These are phyloP conservation scores for Melastoma candidum DNA, from an alignment of 441 rosid genomes.

Conservation along the genomic window DNA sequence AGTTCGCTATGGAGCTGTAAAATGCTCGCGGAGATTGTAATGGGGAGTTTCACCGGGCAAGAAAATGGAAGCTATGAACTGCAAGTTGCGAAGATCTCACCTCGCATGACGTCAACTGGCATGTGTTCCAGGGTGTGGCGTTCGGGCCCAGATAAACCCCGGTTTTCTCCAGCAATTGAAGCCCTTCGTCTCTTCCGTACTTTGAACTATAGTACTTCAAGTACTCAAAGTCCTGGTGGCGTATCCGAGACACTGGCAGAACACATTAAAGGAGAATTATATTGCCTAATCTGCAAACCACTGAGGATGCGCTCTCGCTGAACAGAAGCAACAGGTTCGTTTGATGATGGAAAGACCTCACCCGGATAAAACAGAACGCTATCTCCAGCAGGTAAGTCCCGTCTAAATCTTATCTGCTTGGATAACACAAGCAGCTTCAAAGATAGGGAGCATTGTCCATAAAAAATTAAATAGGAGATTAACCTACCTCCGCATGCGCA, in stretches of 20 bases:
- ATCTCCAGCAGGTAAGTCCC: conserved; percentile 91
- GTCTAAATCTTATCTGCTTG: conserved; percentile 72
- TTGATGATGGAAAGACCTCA: conserved; percentile 81
- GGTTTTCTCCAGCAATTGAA: conserved; percentile 71
- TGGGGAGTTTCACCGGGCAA: conserved; percentile 1
- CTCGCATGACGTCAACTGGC: conserved; percentile 80
- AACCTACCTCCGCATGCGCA: conserved; percentile 87
- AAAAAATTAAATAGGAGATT: conserved; percentile 1
- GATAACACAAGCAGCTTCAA: background rate
- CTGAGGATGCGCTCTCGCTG: conserved; percentile 88
- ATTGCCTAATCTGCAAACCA: conserved; percentile 67
- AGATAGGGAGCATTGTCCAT: background rate
- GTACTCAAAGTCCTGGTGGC: conserved; percentile 67
- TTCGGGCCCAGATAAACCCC: conserved; percentile 82
- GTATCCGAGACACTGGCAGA: background rate
- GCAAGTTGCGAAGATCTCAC: conserved; percentile 73
- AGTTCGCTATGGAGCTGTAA: no score
- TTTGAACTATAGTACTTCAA: conserved; percentile 67
- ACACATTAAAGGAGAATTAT: background rate
- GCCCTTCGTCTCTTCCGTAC: conserved; percentile 69
- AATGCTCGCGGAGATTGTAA: background rate
- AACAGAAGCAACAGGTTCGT: conserved; percentile 74
- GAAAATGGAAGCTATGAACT: conserved; percentile 22
- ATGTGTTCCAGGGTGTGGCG: conserved; percentile 75
- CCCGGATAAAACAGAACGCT: conserved; percentile 89